A percentile compares a stretch with the other conserved stretches of the same genome.
phyloP scores from a whole-genome alignment of 2,329 filamentous ascomycete species.

The Lasiodiplodia citricola region DNA sequence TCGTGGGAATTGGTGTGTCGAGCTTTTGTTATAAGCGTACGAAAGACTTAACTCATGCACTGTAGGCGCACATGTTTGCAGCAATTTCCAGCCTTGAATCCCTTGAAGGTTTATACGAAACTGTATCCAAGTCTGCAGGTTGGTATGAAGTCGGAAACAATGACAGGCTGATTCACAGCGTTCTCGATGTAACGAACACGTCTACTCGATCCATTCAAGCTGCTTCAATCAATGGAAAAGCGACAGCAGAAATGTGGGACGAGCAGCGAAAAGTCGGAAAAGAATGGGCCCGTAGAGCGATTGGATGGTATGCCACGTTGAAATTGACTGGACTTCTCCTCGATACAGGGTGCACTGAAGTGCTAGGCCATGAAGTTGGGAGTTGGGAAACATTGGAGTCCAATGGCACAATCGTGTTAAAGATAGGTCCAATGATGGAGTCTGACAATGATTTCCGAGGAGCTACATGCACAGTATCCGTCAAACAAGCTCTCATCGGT shows the following conservation, averaged over 20 bases:
- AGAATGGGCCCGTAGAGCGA: not conserved
- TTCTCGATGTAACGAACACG: not conserved
- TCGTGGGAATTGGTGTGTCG: not conserved
- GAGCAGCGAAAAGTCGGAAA: not conserved
- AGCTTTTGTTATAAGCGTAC: not conserved
- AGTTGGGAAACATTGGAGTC: not conserved
- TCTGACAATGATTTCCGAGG: not conserved
- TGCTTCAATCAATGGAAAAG: not conserved
- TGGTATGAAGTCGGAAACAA: not conserved
- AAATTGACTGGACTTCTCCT: not conserved
- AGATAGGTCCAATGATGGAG: not conserved
- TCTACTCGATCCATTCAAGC: not conserved
- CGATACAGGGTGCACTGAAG: not conserved
- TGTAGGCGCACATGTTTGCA: not conserved
- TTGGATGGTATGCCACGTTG: not conserved
- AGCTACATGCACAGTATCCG: not conserved
- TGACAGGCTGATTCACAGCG: not conserved
- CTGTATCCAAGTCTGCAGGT: not conserved
- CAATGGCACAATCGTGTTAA: not conserved
- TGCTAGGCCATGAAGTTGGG: not conserved
- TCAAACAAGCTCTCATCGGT: not conserved
- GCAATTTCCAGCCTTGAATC: not conserved
- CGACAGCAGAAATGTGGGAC: not conserved
- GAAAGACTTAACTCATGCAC: accelerated
- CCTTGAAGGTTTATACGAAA: not conserved